phyloP scores from a whole-genome alignment of 177 flowering plant genomes.

The Vitis hybrid region DNA sequence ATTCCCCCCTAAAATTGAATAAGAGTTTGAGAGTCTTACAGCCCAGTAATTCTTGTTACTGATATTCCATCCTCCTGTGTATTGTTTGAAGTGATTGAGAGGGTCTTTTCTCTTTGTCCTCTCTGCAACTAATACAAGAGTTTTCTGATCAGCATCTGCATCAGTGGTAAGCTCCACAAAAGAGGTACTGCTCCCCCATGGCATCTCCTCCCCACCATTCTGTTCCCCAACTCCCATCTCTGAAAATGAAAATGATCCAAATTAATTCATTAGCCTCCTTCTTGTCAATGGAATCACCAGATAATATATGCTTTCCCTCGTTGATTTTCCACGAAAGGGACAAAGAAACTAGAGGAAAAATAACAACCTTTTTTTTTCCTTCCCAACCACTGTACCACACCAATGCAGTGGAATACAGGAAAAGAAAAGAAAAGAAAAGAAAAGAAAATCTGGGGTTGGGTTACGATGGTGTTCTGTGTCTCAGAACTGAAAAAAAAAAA shows the following conservation, averaged over 20 bases:
- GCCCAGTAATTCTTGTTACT: slow-evolving; percentile 24
- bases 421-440: too few species aligned
- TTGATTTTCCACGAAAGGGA: too few species aligned
- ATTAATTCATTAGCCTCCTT: too few species aligned
- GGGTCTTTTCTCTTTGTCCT: slow-evolving; percentile 36
- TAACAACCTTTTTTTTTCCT: background rate
- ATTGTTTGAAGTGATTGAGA: slow-evolving; percentile 18
- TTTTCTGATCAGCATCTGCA: slow-evolving; percentile 18
- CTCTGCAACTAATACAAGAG: slow-evolving; percentile 31
- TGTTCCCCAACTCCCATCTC: slow-evolving; percentile 7
- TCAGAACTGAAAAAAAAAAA: too few species aligned
- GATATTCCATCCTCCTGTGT: slow-evolving; percentile 37
- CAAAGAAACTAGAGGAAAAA: slow-evolving; percentile 9
- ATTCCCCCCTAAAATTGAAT: too few species aligned
- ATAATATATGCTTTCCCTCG: too few species aligned
- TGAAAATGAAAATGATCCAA: background rate
- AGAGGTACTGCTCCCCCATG: slow-evolving; percentile 16
- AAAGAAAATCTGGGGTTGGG: too few species aligned
- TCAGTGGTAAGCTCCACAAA: slow-evolving; percentile 21
- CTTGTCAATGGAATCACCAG: too few species aligned
- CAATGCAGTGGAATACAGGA: too few species aligned
- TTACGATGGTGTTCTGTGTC: too few species aligned
- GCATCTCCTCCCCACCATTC: slow-evolving; percentile 2
- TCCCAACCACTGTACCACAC: too few species aligned
- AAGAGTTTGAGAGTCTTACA: slow-evolving; percentile 15